Conservation (phyloP, 2,329 filamentous ascomycete species). For the Exophiala lecanii-corni region DNA sequence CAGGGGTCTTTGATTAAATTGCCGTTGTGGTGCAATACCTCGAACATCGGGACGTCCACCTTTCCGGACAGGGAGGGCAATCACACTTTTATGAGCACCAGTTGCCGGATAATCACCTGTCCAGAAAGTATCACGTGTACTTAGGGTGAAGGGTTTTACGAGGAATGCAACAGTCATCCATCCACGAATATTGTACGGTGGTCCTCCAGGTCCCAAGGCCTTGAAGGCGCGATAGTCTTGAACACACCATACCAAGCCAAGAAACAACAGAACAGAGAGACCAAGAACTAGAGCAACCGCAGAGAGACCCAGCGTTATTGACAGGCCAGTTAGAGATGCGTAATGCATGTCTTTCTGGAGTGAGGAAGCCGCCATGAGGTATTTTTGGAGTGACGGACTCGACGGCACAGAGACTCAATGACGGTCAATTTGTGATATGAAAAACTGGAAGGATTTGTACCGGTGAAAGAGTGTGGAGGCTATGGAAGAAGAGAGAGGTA, state of each 20-base stretch:
- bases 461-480: no score
- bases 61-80: slow-evolving; percentile 55
- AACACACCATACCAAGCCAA: slow-evolving; percentile 16
- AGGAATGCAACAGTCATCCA: slow-evolving; percentile 29
- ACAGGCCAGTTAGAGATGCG: neutral
- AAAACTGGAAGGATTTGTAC: neutral
- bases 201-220: slow-evolving; percentile 35
- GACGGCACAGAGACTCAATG: no score
- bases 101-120: slow-evolving; percentile 18
- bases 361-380: neutral
- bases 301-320: neutral
- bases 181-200: slow-evolving; percentile 34
- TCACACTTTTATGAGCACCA: slow-evolving; percentile 38
- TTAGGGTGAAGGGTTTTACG: slow-evolving; percentile 19
- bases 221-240: slow-evolving; percentile 35
- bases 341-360: neutral
- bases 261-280: slow-evolving; percentile 6
- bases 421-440: no score
- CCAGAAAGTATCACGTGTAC: slow-evolving; percentile 9
- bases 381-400: no score
- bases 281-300: slow-evolving; percentile 1
- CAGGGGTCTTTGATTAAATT: slow-evolving; percentile 63
- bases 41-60: slow-evolving; percentile 63
- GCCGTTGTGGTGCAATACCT: slow-evolving; percentile 77
- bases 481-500: no score